These are phyloP conservation scores for Kluyveromyces sp. DNA, from an alignment of 1,139 yeast genomes.

Conservation along the genomic window DNA sequence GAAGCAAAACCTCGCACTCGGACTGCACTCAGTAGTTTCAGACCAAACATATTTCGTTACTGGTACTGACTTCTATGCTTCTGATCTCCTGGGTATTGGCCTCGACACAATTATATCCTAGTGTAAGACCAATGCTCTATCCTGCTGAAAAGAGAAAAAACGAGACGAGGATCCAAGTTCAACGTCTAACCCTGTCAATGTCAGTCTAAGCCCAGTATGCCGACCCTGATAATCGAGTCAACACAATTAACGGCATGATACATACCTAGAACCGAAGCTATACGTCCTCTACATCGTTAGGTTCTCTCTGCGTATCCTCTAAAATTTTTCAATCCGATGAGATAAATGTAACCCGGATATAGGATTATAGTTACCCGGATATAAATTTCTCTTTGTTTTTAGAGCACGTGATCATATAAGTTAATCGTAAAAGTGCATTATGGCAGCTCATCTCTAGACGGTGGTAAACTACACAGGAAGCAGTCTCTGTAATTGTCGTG, in stretches of 20 bases:
- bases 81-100: background rate
- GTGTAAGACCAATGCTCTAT: background rate
- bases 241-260: too few species aligned
- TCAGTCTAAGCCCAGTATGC: background rate
- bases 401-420: too few species aligned
- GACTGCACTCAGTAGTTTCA: slow-evolving; percentile 1
- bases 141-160: background rate
- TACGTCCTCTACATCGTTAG: too few species aligned
- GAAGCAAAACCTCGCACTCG: slow-evolving; percentile 7
- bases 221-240: background rate
- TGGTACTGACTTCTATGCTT: background rate
- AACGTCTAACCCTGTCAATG: background rate
- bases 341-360: too few species aligned
- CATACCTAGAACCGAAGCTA: too few species aligned
- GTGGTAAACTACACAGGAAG: background rate
- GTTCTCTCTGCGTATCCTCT: background rate
- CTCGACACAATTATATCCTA: background rate
- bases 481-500: too few species aligned
- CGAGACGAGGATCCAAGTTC: background rate
- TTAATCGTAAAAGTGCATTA: too few species aligned
- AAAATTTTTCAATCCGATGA: background rate
- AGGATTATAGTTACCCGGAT: background rate
- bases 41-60: background rate
- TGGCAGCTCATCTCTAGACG: background rate
- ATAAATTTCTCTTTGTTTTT: too few species aligned